phyloP scores from a whole-genome alignment of 1,139 yeast genomes.

The Pichia norvegensis region DNA sequence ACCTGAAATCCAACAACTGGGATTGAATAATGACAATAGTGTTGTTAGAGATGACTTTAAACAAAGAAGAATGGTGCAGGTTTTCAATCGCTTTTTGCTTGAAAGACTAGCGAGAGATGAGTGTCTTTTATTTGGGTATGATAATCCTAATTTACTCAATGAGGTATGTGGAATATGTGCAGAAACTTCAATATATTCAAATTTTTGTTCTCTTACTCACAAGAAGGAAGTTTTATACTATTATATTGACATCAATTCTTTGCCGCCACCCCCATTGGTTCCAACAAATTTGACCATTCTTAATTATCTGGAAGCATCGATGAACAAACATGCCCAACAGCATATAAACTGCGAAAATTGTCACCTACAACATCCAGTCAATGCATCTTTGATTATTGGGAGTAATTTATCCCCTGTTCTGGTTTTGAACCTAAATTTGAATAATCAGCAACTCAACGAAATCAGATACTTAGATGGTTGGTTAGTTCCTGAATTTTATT shows the following conservation, averaged over 20 bases:
- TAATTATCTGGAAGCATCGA: constrained; percentile 51
- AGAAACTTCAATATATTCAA: constrained; percentile 32
- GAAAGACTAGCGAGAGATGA: constrained; percentile 45
- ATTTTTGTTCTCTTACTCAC: constrained; percentile 23
- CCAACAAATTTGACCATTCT: constrained; percentile 31
- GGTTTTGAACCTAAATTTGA: constrained; percentile 50
- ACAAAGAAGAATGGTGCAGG: constrained; percentile 37
- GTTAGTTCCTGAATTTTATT: constrained; percentile 53
- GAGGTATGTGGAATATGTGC: constrained; percentile 36
- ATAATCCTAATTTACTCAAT: constrained; percentile 25
- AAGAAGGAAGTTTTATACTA: constrained; percentile 21
- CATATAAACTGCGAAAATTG: constrained; percentile 47
- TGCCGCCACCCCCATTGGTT: constrained; percentile 21
- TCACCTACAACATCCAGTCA: constrained; percentile 43
- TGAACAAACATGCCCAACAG: constrained; percentile 43
- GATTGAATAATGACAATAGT: constrained; percentile 45
- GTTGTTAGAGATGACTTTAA: constrained; percentile 24
- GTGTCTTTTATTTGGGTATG: constrained; percentile 25
- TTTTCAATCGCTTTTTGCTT: constrained; percentile 54
- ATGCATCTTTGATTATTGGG: constrained; percentile 39
- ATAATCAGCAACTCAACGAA: constrained; percentile 42
- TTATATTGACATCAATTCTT: constrained; percentile 25
- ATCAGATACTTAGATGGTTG: constrained; percentile 43
- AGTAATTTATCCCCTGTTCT: constrained; percentile 58
- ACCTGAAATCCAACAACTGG: constrained; percentile 40